Base-by-base conservation (phyloP, 2,329 filamentous ascomycete genomes). In the Cladosporium sp. region DNA sequence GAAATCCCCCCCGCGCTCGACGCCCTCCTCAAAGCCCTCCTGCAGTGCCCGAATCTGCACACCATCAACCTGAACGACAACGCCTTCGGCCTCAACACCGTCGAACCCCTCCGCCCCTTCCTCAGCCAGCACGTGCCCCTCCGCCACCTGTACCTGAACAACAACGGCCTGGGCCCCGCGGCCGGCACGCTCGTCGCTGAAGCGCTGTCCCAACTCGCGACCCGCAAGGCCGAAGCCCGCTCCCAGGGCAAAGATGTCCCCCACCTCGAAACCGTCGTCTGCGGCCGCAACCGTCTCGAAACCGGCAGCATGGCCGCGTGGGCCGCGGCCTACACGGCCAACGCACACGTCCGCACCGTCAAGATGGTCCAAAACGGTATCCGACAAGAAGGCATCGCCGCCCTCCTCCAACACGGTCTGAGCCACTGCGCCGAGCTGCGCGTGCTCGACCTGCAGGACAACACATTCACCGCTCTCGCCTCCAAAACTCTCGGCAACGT, bases 361-460 rank as follows among this genome's bases (percentile, higher is more conserved):
- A 95, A 92, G 78, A 97, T 99, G 93, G 89, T 95, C 20, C 93
- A 97, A 72, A 97, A 99, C 68, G 93, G 93, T 47, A 99, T 99
- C 61, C 82, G 93, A 38, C 89, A 92, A 66, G 90, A 97, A 70
- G 93, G 93, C 54, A 93, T 97, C 64, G 84, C 84, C 42, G 80
- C 86, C 58, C 76, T 99, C 51, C 75, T 99, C 57, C 84, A 81
- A 54, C 78, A 91, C 47, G 93, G 93, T 55, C 77, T 99, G 47
- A 81, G 78, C 57, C 79, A 88, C 62, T 82, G 89, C 44, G 77
- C 74, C 27, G 74, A 76, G 39, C 78, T 99, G 50, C 77, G 85
- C 66, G 80, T 90, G 12, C 74, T 99, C 47, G 93, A 99, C 73
- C 75, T 99, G 55, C 92, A 99, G 70, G 93, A 99, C 73, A 99